Base-by-base conservation (phyloP, 2,329 filamentous ascomycete species). In the Ustilaginoidea virens region DNA sequence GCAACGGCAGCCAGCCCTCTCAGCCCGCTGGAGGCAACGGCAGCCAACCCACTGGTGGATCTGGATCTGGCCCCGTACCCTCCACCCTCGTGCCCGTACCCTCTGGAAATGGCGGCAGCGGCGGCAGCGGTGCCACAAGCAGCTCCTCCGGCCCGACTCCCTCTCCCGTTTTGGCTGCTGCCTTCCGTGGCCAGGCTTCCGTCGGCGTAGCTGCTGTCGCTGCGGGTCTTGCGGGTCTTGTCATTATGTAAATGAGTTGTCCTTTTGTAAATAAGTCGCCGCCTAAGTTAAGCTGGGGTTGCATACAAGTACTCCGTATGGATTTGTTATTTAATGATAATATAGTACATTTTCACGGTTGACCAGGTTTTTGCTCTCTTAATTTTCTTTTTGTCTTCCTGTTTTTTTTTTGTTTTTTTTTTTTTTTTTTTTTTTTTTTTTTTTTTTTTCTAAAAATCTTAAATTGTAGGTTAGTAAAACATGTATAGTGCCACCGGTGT, bases 121-220 rank as follows among this genome's bases (percentile, higher is more conserved):
- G 15, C 8, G 25, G 25, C 14, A 23, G 16, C n/a, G 15, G 12
- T 12, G 24, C 19, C 10, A 16, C 11, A 9, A 25, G 24, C 20
- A 11, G 24, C 3, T 14, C 19, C 3, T 21, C n/a, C n/a, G n/a
- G n/a, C n/a, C n/a, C n/a, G n/a, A n/a, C 30, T 14, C 19, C 20
- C 25, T 20, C 30, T 12, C 30, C 30, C n/a, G 17, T 24, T 13
- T 18, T 23, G 4, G 20, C 22, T 12, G 30, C 20, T n/a, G 30
- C 30, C 7, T 7, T 21, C 7, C 30, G 16, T 5, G 25, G 30
- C 12, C 15, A 27, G 12, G 15, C 27, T 12, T 26, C 24, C 25
- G 8, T 27, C 12, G 21, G 25, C 17, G n/a, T 22, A 14, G 16
- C 30, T 17, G 17, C 28, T 21, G 20, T 25, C 23, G 21, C 21